Evolutionary conservation across 2,329 filamentous ascomycete genomes (phyloP), one percentile per base, ranked within the genome.

Genomic region (Nannizzia gypsea): DNA sequence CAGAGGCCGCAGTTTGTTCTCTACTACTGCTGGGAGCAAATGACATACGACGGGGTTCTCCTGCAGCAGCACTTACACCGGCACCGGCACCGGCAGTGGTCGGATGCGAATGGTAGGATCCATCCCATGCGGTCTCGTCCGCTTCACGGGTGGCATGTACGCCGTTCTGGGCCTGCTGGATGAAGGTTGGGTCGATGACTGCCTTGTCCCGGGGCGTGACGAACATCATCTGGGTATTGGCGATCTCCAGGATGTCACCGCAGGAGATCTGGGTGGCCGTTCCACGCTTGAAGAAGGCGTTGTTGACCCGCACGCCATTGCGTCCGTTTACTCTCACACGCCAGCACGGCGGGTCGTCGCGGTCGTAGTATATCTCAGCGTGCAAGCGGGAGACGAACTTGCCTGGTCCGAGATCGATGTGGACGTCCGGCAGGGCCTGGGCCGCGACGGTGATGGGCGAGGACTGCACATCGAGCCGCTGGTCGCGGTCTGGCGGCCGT

Each of bases 151-250:
- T 2, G 13, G 73, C 73, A 55, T 71, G 72, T 6, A 73, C 74
- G 48, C 76, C 64, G 22, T 72, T 72, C 66, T 76, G 74, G n/a
- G 87, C 85, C 52, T 88, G 84, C 66, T 88, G 82, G 15, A 88
- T 80, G 69, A 87, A 90, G 67, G 76, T 82, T 22, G 80, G 80
- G 68, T 88, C 83, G 62, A 95, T 85, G 54, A 82, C 79, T 26
- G 90, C 79, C 24, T 83, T 82, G 60, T 88, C 86, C 24, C 83
- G 84, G 0, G 93, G 92, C n/a, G 95, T 83, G 55, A 96, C 89
- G 73, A 99, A 99, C 80, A 97, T 92, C 93, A 99, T 99, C 76
- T 99, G 92, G 0, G 93, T 88, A 58, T 89, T 89, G 67, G 87
- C 88, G 69, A 97, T 89, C 69, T 96, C 90, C 61, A 99, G 86